Evolutionary conservation across 768 basidiomycete genomes (phyloP).

Genomic region (Xerocomellus intermedius): DNA sequence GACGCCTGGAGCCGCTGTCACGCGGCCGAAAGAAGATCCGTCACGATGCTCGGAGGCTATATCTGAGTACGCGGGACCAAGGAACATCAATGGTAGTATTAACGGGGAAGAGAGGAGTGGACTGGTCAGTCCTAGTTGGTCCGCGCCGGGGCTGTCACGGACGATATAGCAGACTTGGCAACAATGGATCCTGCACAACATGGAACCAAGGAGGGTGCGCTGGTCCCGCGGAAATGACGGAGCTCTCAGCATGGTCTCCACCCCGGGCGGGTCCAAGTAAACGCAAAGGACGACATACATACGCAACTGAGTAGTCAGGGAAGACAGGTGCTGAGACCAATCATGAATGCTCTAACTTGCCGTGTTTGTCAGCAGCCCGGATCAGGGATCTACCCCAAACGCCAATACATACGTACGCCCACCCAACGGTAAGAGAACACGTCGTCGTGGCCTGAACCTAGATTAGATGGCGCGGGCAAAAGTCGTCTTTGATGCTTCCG

Average conservation of each 20-base stretch:
- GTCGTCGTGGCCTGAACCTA: background rate
- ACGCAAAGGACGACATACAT: background rate
- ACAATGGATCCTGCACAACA: too few species aligned
- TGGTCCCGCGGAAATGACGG: background rate
- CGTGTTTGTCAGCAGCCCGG: background rate
- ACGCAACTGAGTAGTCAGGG: background rate
- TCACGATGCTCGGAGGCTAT: background rate
- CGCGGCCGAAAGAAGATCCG: background rate
- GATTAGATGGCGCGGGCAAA: background rate
- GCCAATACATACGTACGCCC: background rate
- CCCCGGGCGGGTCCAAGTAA: background rate
- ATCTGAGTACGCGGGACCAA: background rate
- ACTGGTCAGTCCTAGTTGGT: too few species aligned
- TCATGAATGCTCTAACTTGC: background rate
- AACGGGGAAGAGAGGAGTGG: background rate
- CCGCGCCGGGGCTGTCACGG: background rate
- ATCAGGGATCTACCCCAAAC: background rate
- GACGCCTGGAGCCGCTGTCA: background rate
- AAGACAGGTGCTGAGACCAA: background rate
- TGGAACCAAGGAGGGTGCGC: too few species aligned
- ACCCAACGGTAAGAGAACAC: background rate
- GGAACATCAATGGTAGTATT: background rate
- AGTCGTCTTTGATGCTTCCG: conserved; percentile 1
- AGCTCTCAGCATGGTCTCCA: too few species aligned
- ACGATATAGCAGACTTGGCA: background rate